phyloP scores from a whole-genome alignment of 176 grass and related monocot species.

The Avena insularis region DNA sequence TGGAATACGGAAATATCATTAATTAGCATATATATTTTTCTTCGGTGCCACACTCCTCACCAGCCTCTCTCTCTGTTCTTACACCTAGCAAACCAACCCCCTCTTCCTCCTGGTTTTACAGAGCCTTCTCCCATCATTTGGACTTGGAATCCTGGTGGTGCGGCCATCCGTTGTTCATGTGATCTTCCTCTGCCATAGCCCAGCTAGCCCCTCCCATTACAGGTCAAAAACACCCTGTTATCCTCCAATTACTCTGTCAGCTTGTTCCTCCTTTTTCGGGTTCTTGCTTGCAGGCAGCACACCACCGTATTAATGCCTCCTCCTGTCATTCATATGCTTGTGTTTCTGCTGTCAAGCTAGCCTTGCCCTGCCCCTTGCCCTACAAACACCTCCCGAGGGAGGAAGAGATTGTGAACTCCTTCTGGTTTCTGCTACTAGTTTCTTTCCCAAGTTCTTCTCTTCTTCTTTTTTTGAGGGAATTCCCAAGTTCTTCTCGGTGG shows the following conservation, averaged over 20 bases:
- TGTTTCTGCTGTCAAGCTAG: background rate
- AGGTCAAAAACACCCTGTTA: conserved; percentile 24
- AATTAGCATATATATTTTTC: no score
- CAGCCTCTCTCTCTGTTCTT: background rate
- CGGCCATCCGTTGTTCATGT: conserved; percentile 29
- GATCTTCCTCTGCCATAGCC: conserved; percentile 15
- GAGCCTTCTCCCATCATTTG: background rate
- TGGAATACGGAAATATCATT: no score
- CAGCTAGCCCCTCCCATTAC: background rate
- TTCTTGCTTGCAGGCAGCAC: conserved; percentile 26
- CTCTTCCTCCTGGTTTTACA: conserved; percentile 6
- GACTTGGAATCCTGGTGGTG: background rate
- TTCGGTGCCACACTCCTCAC: no score
- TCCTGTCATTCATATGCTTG: conserved; percentile 3
- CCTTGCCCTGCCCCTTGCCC: background rate
- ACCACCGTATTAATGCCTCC: conserved; percentile 33
- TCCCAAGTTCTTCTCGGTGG: background rate
- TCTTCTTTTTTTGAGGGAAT: no score
- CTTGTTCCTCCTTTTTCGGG: conserved; percentile 21
- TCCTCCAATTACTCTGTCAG: conserved; percentile 5
- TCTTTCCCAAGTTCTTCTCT: no score
- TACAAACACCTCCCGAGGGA: background rate
- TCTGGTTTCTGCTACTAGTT: background rate
- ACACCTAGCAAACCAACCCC: conserved; percentile 5
- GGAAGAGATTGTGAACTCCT: background rate